phyloP scores from a whole-genome alignment of 2,329 filamentous ascomycete species.

The Arachnopeziza araneosa region DNA sequence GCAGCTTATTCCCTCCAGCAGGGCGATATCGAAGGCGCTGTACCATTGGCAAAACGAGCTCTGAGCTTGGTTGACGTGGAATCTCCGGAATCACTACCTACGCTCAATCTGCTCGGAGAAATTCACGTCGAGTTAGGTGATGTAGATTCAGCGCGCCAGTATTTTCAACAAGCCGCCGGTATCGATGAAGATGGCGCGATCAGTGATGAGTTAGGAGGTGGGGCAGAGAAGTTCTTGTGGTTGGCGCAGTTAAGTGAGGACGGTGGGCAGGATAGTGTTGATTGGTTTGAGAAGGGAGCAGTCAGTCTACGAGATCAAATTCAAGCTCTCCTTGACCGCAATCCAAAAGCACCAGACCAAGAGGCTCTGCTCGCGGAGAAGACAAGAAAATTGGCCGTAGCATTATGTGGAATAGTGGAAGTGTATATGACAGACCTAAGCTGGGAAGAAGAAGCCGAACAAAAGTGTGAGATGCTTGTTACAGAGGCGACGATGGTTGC shows the following conservation, averaged over 20 bases:
- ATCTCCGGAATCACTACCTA: constrained; percentile 26
- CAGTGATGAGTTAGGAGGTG: constrained; percentile 68
- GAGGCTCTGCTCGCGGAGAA: constrained; percentile 56
- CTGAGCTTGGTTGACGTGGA: constrained; percentile 20
- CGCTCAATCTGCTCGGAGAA: constrained; percentile 31
- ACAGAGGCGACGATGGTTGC: constrained; percentile 86
- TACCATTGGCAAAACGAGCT: constrained; percentile 26
- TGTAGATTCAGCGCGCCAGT: constrained; percentile 64
- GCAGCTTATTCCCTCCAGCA: constrained; percentile 28
- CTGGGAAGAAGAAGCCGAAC: constrained; percentile 86
- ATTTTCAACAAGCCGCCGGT: constrained; percentile 66
- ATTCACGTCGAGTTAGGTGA: constrained; percentile 49
- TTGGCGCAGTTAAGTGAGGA: constrained; percentile 81
- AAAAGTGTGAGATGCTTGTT: constrained; percentile 78
- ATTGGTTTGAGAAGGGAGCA: constrained; percentile 67
- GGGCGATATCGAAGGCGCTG: constrained; percentile 28
- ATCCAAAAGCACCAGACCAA: constrained; percentile 37
- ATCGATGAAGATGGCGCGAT: constrained; percentile 71
- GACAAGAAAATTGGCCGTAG: constrained; percentile 76
- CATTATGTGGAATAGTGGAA: constrained; percentile 90
- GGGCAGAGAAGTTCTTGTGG: constrained; percentile 91
- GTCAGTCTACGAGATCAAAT: constrained; percentile 68
- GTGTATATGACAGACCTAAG: constrained; percentile 99
- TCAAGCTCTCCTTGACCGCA: constrained; percentile 50
- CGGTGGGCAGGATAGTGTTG: constrained; percentile 59